phyloP scores from a whole-genome alignment of 768 basidiomycete genomes.

The Lentinus brumalis region DNA sequence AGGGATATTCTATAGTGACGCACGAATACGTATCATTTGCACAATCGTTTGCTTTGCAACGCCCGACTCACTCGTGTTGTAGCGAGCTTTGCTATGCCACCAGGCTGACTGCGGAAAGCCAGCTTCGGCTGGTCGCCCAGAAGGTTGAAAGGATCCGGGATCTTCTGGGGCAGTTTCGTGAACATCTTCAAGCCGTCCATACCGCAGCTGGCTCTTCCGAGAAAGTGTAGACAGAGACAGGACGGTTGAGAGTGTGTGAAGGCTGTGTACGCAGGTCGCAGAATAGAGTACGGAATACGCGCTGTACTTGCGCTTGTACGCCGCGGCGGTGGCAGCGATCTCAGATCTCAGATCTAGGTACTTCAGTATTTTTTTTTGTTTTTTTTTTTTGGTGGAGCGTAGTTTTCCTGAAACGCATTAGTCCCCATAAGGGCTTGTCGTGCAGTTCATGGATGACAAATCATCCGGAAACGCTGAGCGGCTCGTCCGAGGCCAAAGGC shows the following conservation, averaged over 20 bases:
- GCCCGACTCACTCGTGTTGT: conserved; percentile 62
- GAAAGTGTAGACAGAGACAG: background rate
- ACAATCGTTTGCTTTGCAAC: background rate
- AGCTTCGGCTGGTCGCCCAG: conserved; percentile 88
- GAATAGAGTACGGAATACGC: background rate
- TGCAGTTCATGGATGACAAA: background rate
- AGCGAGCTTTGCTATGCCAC: conserved; percentile 76
- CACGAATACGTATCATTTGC: background rate
- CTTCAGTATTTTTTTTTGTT: background rate
- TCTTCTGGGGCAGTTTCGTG: conserved; percentile 67
- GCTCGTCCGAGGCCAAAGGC: no score
- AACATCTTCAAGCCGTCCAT: conserved; percentile 49
- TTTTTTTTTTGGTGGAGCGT: background rate
- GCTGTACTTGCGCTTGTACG: background rate
- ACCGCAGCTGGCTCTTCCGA: background rate
- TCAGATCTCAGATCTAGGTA: background rate
- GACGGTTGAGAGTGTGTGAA: background rate
- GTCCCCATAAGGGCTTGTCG: background rate
- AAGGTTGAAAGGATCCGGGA: conserved; percentile 76
- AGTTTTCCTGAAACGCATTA: background rate
- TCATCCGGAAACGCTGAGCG: no score
- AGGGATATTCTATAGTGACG: conserved; percentile 62
- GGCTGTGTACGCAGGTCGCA: background rate
- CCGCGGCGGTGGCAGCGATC: background rate
- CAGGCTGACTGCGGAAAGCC: conserved; percentile 80